These are phyloP conservation scores for Solanum sparsipilum DNA, from an alignment of 257 asterid species.

Conservation along the genomic window DNA sequence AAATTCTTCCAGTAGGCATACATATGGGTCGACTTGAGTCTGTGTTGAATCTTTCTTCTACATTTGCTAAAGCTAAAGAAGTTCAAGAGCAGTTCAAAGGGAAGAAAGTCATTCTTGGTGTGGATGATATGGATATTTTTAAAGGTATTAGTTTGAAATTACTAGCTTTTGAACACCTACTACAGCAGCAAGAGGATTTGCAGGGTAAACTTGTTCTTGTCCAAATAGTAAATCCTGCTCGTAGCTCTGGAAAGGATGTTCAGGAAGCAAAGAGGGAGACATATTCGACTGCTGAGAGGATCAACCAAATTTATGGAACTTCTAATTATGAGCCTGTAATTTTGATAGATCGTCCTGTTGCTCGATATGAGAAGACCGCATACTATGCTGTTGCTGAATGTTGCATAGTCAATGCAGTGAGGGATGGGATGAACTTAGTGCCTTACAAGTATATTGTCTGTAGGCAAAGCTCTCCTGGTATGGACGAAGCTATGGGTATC, in stretches of 20 bases:
- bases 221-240: slow-evolving; percentile 89
- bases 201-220: slow-evolving; percentile 60
- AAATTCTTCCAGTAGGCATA: slow-evolving; percentile 83
- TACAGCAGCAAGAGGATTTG: slow-evolving; percentile 31
- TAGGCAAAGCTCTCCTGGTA: slow-evolving; percentile 60
- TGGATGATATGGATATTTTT: slow-evolving; percentile 94
- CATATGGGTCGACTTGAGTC: slow-evolving; percentile 85
- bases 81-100: slow-evolving; percentile 53
- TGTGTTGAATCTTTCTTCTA: slow-evolving; percentile 53
- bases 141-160: slow-evolving; percentile 85
- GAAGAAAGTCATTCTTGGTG: slow-evolving; percentile 68
- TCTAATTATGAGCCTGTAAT: slow-evolving; percentile 55
- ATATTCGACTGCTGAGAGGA: slow-evolving; percentile 52
- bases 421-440: slow-evolving; percentile 95
- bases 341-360: slow-evolving; percentile 66
- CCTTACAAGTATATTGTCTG: slow-evolving; percentile 79
- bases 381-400: slow-evolving; percentile 88
- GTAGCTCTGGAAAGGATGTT: slow-evolving; percentile 87
- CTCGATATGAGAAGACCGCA: slow-evolving; percentile 78
- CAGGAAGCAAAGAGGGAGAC: slow-evolving; percentile 76
- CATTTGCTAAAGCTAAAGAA: slow-evolving; percentile 55
- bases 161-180: slow-evolving; percentile 73
- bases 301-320: slow-evolving; percentile 47
- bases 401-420: slow-evolving; percentile 88
- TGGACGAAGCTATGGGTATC: slow-evolving; percentile 39